Evolutionary conservation across 495 filamentous ascomycete genomes (phyloP), one percentile per base, ranked within the genome.

Genomic region (Talaromyces wortmannii): DNA sequence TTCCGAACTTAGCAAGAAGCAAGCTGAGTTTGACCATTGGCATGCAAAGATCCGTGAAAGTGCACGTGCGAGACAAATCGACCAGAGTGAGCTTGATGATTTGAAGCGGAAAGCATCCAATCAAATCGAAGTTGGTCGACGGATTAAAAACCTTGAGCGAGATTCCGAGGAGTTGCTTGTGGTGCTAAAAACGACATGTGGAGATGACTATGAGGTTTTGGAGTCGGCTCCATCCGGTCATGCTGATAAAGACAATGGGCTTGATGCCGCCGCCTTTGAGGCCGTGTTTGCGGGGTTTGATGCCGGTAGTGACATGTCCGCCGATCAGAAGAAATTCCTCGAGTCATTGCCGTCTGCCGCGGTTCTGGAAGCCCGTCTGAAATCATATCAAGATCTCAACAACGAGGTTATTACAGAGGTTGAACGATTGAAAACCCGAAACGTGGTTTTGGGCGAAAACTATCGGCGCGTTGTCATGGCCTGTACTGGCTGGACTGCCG

Each of bases 11-110:
- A 84, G 82, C 36, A 77, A 83, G 44, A 96, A 95, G 60, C 92
- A 97, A 73, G 82, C 87, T 31, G 77, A 83, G 15, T 85, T 96
- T 55, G 89, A 92, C 60, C 72, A 81, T 31, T 83, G 90, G 53
- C 89, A 96, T 63, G 70, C 77, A 23, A 81, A 83, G 23, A 83
- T 98, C 45, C 85, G 89, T 36, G 85, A 91, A 31, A 82, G 86
- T 5, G 91, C 90, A n/a, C 79, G 86, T 36, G 82, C 83, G 32
- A 78, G 95, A 7, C 84, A 86, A 55, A 84, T 88, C 50, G 86
- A 90, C 52, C 86, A 88, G 45, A 84, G 83, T 53, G 78, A 77
- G 16, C 70, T 92, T 7, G 84, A 91, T 48, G 73, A 73, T 11
- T 69, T 95, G 29, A 86, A 87, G 57, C 72, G 72, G 3, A 80